A percentile compares a stretch with the other conserved stretches of the same genome.
phyloP scores from a whole-genome alignment of 768 basidiomycete genomes.

The Asterophora lycoperdoides region DNA sequence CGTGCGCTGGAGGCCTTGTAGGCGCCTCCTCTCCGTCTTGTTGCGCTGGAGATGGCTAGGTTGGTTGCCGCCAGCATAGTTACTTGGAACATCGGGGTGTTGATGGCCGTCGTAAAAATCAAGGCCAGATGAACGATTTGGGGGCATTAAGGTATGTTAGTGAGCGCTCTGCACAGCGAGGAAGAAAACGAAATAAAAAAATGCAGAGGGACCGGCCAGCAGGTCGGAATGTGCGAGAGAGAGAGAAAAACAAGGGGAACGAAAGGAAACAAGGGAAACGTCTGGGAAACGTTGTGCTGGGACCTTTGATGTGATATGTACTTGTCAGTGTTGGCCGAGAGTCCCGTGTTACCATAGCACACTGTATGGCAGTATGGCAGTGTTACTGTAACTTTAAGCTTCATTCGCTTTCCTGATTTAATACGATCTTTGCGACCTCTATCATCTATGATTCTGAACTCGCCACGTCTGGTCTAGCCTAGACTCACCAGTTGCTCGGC shows the following conservation, averaged over 20 bases:
- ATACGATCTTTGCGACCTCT: no score
- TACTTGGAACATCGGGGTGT: conserved; percentile 43
- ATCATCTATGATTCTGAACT: no score
- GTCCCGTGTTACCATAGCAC: no score
- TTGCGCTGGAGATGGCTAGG: conserved; percentile 70
- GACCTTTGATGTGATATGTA: conserved; percentile 3
- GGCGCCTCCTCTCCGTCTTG: conserved; percentile 74
- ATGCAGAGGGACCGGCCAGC: conserved; percentile 44
- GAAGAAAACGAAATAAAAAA: conserved; percentile 27
- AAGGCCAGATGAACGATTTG: conserved; percentile 55
- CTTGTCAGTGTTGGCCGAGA: no score
- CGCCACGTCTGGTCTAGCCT: no score
- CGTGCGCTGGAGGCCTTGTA: conserved; percentile 80
- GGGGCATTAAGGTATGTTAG: conserved; percentile 24
- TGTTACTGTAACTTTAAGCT: no score
- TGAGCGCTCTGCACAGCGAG: conserved; percentile 37
- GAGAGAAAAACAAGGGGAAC: conserved; percentile 10
- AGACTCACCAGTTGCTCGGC: no score
- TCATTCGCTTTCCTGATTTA: no score
- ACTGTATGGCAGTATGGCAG: no score
- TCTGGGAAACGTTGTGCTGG: not conserved
- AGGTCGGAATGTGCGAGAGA: conserved; percentile 30
- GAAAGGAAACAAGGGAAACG: not conserved
- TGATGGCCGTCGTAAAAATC: conserved; percentile 66
- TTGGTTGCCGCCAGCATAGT: conserved; percentile 25